These are phyloP conservation scores for Syncephalastrum sp. DNA, from an alignment of 371 early-diverging fungal genomes.

Conservation along the genomic window DNA sequence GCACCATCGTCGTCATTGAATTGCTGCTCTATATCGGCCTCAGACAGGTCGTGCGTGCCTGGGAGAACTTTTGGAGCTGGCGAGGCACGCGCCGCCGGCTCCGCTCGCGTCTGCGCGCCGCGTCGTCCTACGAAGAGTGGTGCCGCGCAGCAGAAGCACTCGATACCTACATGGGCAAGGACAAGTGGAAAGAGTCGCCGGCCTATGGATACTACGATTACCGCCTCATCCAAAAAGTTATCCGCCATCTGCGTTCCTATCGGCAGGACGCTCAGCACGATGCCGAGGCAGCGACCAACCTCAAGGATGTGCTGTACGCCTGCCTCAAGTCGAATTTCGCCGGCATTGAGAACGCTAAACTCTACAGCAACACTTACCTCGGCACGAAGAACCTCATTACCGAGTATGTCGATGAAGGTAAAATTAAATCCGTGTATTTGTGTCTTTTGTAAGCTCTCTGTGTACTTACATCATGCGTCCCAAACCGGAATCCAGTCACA, in stretches of 20 bases:
- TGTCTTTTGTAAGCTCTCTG: neutral
- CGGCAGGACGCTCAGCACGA: slow-evolving; percentile 25
- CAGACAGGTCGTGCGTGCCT: slow-evolving; percentile 72
- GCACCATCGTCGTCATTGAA: slow-evolving; percentile 64
- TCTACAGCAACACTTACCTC: slow-evolving; percentile 75
- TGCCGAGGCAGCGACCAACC: slow-evolving; percentile 30
- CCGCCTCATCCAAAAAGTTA: slow-evolving; percentile 66
- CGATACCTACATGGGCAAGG: slow-evolving; percentile 69
- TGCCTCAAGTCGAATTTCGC: slow-evolving; percentile 80
- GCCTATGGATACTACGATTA: slow-evolving; percentile 70
- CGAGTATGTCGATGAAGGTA: slow-evolving; percentile 78
- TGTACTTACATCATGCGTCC: neutral
- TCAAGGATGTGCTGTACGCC: slow-evolving; percentile 56
- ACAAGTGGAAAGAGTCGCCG: slow-evolving; percentile 70
- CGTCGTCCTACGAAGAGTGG: slow-evolving; percentile 71
- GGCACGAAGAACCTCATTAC: slow-evolving; percentile 81
- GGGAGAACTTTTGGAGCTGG: slow-evolving; percentile 73
- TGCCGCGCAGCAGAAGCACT: slow-evolving; percentile 64
- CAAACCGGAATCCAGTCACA: slow-evolving; percentile 42
- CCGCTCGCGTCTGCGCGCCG: slow-evolving; percentile 49
- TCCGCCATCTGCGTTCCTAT: slow-evolving; percentile 42
- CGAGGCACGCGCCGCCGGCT: slow-evolving; percentile 54
- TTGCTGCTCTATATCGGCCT: slow-evolving; percentile 65
- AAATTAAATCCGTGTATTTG: neutral
- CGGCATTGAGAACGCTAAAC: slow-evolving; percentile 73